A percentile compares a stretch with the other conserved stretches of the same genome.
phyloP scores from a whole-genome alignment of 2,329 filamentous ascomycete species.

The Fusarium secorum region DNA sequence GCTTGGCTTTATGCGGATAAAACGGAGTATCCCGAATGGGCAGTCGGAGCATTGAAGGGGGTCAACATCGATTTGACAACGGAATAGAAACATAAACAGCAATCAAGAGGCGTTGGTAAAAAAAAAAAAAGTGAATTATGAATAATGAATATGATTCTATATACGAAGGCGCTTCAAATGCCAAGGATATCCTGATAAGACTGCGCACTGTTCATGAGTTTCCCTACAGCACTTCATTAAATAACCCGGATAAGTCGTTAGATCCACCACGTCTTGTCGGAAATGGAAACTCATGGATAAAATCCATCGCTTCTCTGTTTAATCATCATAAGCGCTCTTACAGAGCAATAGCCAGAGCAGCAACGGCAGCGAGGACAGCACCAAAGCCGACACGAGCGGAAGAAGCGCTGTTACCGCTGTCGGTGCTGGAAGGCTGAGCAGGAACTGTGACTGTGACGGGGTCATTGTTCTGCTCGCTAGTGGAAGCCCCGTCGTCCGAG shows the following conservation, averaged over 20 bases:
- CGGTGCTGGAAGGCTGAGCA: constrained; percentile 14
- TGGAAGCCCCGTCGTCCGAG: constrained; percentile 2
- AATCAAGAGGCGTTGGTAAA: constrained; percentile 10
- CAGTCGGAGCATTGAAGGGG: constrained; percentile 75
- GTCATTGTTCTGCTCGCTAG: constrained; percentile 1
- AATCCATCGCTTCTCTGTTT: background rate
- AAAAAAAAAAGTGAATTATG: background rate
- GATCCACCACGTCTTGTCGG: constrained; percentile 14
- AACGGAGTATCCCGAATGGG: constrained; percentile 83
- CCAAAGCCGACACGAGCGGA: constrained; percentile 31
- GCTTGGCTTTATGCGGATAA: constrained; percentile 67
- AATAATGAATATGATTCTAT: constrained; percentile 36
- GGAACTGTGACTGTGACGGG: constrained; percentile 29
- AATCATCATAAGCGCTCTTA: constrained; percentile 18
- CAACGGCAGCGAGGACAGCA: constrained; percentile 34
- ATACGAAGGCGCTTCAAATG: constrained; percentile 24
- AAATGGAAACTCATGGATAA: constrained; percentile 8
- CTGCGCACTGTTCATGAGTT: constrained; percentile 10
- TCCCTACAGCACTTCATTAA: constrained; percentile 34
- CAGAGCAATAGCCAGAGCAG: constrained; percentile 36
- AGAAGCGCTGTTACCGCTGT: constrained; percentile 27
- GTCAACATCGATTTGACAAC: constrained; percentile 75
- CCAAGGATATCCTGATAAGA: constrained; percentile 14
- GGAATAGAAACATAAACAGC: constrained; percentile 22
- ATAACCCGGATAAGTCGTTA: constrained; percentile 31